These are phyloP conservation scores for Pilatotrama ljubarskyi DNA, from an alignment of 768 basidiomycete genomes.

Conservation along the genomic window DNA sequence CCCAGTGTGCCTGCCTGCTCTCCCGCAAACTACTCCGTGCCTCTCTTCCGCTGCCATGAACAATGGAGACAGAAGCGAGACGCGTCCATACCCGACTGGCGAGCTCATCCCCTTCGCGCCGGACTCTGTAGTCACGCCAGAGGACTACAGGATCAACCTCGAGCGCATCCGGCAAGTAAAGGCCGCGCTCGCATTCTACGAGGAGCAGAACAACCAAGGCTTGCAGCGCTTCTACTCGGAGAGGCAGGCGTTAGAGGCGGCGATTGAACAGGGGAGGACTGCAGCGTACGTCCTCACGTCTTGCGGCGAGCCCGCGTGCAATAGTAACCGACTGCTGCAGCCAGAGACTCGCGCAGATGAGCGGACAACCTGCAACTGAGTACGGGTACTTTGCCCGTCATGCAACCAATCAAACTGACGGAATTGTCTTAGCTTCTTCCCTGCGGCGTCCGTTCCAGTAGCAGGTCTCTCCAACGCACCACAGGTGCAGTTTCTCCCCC, in stretches of 20 bases:
- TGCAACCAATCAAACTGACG: neutral
- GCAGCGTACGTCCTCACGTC: slow-evolving; percentile 41
- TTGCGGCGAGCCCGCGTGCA: neutral
- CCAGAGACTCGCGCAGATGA: slow-evolving; percentile 7
- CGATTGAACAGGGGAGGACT: slow-evolving; percentile 44
- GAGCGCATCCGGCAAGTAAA: slow-evolving; percentile 34
- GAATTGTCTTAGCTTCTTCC: neutral
- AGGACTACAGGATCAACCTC: slow-evolving; percentile 34
- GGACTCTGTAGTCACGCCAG: slow-evolving; percentile 21
- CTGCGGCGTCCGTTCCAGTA: neutral
- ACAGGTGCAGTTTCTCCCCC: neutral
- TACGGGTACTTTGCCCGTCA: neutral
- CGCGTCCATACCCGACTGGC: neutral
- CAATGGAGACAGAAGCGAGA: slow-evolving; percentile 11
- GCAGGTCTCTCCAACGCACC: neutral
- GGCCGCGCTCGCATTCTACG: slow-evolving; percentile 35
- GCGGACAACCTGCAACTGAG: neutral
- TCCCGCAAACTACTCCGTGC: neutral
- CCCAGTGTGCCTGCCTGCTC: neutral
- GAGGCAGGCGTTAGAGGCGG: slow-evolving; percentile 36
- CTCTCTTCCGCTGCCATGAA: slow-evolving; percentile 16
- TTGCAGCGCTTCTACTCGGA: slow-evolving; percentile 35
- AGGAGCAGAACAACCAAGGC: slow-evolving; percentile 44
- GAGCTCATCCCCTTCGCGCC: slow-evolving; percentile 4
- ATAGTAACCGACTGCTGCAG: neutral